These are phyloP conservation scores for Lenwebbia sp. DNA, from an alignment of 345 rosid species.

Conservation along the genomic window DNA sequence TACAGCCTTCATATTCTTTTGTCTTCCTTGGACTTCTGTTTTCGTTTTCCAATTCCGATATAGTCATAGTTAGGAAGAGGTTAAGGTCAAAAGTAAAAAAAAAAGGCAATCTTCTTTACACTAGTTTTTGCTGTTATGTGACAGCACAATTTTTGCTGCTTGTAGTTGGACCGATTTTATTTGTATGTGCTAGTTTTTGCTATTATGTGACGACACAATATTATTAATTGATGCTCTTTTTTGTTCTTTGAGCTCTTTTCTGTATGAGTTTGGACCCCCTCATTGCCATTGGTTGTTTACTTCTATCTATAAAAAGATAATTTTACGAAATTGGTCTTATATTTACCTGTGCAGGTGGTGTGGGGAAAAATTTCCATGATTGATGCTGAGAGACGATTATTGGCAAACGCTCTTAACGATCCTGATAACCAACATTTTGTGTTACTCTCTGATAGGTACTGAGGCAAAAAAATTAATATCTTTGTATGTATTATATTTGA, in stretches of 20 bases:
- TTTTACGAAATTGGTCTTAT: neutral
- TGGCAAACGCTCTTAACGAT: constrained; percentile 84
- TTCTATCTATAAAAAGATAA: neutral
- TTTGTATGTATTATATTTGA: neutral
- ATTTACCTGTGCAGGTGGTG: constrained; percentile 39
- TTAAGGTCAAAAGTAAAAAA: neutral
- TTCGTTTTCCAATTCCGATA: neutral
- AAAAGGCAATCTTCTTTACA: neutral
- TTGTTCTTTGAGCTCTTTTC: neutral
- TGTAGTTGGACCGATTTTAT: neutral
- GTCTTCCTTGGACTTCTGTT: neutral
- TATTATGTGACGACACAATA: neutral
- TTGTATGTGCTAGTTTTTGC: neutral
- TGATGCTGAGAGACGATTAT: constrained; percentile 89
- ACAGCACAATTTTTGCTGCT: neutral
- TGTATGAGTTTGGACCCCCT: neutral
- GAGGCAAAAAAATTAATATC: neutral
- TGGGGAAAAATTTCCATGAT: constrained; percentile 99
- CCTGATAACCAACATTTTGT: constrained; percentile 94
- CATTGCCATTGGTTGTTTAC: neutral
- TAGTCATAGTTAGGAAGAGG: neutral
- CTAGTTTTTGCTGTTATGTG: neutral
- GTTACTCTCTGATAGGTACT: constrained; percentile 91
- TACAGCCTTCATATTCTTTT: neutral
- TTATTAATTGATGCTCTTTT: neutral